phyloP scores from a whole-genome alignment of 1,284 basidiomycete species.

The Neolentinus lepideus region DNA sequence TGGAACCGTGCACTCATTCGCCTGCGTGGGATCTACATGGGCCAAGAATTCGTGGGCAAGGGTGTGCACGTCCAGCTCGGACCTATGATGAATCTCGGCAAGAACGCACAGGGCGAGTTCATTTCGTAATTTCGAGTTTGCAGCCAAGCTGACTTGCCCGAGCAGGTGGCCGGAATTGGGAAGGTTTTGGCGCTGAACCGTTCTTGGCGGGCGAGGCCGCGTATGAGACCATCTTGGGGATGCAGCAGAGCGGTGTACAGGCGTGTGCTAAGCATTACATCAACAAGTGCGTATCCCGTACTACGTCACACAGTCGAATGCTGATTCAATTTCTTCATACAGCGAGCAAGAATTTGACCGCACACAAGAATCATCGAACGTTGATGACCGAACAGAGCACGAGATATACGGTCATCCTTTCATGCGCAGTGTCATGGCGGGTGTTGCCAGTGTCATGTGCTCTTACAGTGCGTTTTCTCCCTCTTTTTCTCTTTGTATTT shows the following conservation, averaged over 20 bases:
- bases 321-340: neutral
- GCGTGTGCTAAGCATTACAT: slow-evolving; percentile 76
- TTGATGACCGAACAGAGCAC: slow-evolving; percentile 74
- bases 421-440: slow-evolving; percentile 69
- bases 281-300: slow-evolving; percentile 45
- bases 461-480: slow-evolving; percentile 39
- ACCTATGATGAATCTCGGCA: slow-evolving; percentile 67
- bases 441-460: slow-evolving; percentile 76
- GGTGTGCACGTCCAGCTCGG: slow-evolving; percentile 70
- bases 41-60: slow-evolving; percentile 71
- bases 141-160: too few relatives aligned
- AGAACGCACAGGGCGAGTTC: slow-evolving; percentile 51
- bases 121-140: too few relatives aligned
- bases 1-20: slow-evolving; percentile 65
- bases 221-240: slow-evolving; percentile 68
- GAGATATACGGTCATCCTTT: slow-evolving; percentile 72
- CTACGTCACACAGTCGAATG: neutral
- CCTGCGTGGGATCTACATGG: slow-evolving; percentile 68
- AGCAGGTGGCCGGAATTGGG: slow-evolving; percentile 81
- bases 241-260: slow-evolving; percentile 70
- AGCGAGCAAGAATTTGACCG: slow-evolving; percentile 67
- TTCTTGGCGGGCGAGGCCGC: slow-evolving; percentile 69
- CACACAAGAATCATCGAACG: slow-evolving; percentile 48
- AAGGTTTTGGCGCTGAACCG: slow-evolving; percentile 77
- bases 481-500: too few relatives aligned